Evolutionary conservation across 2,329 filamentous ascomycete species (phyloP).

Genomic region (Hymenotorrendiella dingleyae): DNA sequence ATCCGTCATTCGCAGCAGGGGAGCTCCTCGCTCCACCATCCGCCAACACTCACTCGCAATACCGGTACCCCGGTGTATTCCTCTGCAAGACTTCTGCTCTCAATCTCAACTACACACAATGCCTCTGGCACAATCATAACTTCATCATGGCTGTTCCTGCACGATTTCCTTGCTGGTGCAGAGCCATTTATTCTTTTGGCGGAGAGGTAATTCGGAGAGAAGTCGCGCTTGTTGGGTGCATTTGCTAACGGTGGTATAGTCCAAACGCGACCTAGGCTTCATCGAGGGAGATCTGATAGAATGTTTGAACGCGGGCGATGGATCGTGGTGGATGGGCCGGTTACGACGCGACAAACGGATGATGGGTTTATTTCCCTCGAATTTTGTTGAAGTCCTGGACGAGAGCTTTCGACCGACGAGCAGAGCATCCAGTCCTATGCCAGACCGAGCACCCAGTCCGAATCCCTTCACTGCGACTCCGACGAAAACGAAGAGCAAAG

Average conservation of each 20-base stretch:
- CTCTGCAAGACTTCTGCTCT: too few relatives aligned
- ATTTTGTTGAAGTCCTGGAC: slow-evolving; percentile 89
- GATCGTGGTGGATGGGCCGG: slow-evolving; percentile 96
- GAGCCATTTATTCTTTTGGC: slow-evolving; percentile 70
- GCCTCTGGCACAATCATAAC: not conserved
- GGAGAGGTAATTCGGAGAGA: slow-evolving; percentile 54
- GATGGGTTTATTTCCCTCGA: slow-evolving; percentile 90
- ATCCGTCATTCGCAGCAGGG: too few relatives aligned
- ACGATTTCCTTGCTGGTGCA: slow-evolving; percentile 9
- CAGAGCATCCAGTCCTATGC: slow-evolving; percentile 49
- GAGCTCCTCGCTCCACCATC: too few relatives aligned
- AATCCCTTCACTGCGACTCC: slow-evolving; percentile 28
- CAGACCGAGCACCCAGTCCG: slow-evolving; percentile 27
- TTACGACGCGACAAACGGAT: slow-evolving; percentile 84
- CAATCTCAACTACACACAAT: not conserved
- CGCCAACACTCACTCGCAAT: too few relatives aligned
- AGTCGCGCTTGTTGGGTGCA: not conserved
- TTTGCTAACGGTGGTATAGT: slow-evolving; percentile 40
- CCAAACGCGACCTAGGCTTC: slow-evolving; percentile 90
- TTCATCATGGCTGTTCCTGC: slow-evolving; percentile 4
- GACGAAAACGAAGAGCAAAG: slow-evolving; percentile 43
- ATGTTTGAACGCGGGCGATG: slow-evolving; percentile 95
- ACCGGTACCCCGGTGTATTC: too few relatives aligned
- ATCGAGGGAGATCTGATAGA: slow-evolving; percentile 97
- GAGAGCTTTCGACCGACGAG: slow-evolving; percentile 75